Evolutionary conservation across 2,329 filamentous ascomycete genomes (phyloP).

Genomic region (Xylariaceae sp.): DNA sequence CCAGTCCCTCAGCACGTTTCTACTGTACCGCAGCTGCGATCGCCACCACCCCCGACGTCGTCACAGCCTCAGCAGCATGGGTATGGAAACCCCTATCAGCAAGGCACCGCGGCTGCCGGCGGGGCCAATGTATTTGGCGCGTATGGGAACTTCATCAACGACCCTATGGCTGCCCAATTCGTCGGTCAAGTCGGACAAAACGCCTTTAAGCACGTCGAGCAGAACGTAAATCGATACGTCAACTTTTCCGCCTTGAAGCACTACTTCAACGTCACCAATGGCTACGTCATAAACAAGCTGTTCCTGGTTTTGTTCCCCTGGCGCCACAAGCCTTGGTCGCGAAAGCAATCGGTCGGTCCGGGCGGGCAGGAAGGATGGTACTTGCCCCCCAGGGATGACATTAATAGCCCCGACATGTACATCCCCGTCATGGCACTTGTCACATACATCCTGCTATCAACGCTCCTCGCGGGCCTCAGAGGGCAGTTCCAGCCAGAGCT

Average conservation of each 20-base stretch:
- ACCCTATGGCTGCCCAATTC: conserved; percentile 82
- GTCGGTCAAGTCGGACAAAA: conserved; percentile 91
- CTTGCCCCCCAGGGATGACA: conserved; percentile 85
- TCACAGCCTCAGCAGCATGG: conserved; percentile 63
- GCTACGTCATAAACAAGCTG: conserved; percentile 90
- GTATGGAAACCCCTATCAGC: conserved; percentile 70
- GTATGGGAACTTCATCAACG: conserved; percentile 92
- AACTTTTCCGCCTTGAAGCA: conserved; percentile 92
- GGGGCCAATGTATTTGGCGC: conserved; percentile 55
- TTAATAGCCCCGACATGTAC: conserved; percentile 99
- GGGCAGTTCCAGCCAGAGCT: conserved; percentile 93
- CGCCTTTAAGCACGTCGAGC: conserved; percentile 88
- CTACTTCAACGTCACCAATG: conserved; percentile 99
- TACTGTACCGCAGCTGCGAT: conserved; percentile 92
- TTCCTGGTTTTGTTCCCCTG: conserved; percentile 93
- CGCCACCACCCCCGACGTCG: conserved; percentile 74
- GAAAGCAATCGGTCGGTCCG: conserved; percentile 71
- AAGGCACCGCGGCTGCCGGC: conserved; percentile 46
- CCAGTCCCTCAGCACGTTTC: conserved; percentile 98
- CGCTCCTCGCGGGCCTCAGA: conserved; percentile 80
- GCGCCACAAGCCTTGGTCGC: conserved; percentile 95
- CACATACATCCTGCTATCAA: conserved; percentile 92
- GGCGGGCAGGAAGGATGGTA: conserved; percentile 71
- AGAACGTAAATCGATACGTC: conserved; percentile 84
- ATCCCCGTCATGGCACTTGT: conserved; percentile 92